Base-by-base conservation (phyloP, 305 asterid species). In the Andrographis paniculata region DNA sequence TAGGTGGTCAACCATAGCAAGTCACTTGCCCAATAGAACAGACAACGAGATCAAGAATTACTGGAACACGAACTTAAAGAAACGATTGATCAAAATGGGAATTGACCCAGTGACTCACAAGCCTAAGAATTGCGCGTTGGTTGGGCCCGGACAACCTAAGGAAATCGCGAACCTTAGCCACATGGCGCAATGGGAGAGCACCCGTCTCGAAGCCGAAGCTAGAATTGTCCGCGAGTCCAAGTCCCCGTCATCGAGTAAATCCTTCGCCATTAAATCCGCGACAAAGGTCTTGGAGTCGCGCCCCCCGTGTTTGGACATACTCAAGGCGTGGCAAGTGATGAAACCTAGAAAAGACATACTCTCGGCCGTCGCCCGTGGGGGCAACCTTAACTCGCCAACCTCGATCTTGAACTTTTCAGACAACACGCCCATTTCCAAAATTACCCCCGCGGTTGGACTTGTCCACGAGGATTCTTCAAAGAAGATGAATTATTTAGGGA, bases 321-420 rank as follows among this genome's bases (percentile, higher is more conserved):
- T 33, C 14, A 33, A 11, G 12, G 38, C n/a, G 13, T 33, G 38
- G 38, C 38, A 33, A 33, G 38, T n/a, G 30, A 24, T 8, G 30
- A 24, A 24, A 24, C 30, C 30, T 24, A 24, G 30, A 24, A 24
- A 24, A 24, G 30, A 24, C 30, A 35, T n/a, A 35, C 14, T 35
- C 40, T 1, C 40, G 1, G 35, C 44, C 49, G 9, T 44, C 18
- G 15, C 56, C 18, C 23, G 13, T 15, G 48, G 45, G 22, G 21
- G 20, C 16, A 45, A 19, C 17, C 53, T 50, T 16, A 42, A 58
- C 22, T 53, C 68, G 1, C 62, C 57, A 43, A 59, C 40, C 11
- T 52, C 65, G 6, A 58, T 48, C 4, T 28, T 33, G 8, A 47
- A 37, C 55, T 52, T 38, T 39, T 48, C 70, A 6, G 44, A 22